phyloP scores from a whole-genome alignment of 2,329 filamentous ascomycete species.

The Talaromyces sp. region DNA sequence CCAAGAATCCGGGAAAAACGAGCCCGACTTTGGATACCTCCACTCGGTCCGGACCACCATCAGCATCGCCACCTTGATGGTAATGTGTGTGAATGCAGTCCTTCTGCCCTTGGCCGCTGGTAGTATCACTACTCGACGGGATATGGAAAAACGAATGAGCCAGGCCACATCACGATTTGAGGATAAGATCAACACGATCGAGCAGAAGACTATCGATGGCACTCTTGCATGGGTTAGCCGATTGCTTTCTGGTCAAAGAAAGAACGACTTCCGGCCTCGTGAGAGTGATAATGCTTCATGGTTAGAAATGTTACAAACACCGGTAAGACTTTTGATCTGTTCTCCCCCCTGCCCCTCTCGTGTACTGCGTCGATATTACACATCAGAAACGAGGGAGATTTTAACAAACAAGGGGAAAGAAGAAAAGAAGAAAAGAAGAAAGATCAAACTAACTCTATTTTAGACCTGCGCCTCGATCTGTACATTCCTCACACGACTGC shows the following conservation, averaged over 20 bases:
- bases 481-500: constrained; percentile 73
- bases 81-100: constrained; percentile 86
- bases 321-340: constrained; percentile 40
- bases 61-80: constrained; percentile 88
- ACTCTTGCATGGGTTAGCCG: constrained; percentile 75
- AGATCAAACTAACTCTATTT: not conserved
- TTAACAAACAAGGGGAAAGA: not conserved
- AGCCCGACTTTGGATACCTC: constrained; percentile 86
- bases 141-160: constrained; percentile 82
- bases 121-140: constrained; percentile 85
- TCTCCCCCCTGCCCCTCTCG: too few species aligned
- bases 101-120: constrained; percentile 85
- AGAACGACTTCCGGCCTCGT: constrained; percentile 85
- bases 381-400: not conserved
- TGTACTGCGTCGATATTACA: too few species aligned
- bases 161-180: constrained; percentile 76
- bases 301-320: constrained; percentile 79
- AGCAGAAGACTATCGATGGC: constrained; percentile 71
- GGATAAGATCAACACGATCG: constrained; percentile 74
- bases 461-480: constrained; percentile 77
- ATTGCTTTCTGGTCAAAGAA: constrained; percentile 76
- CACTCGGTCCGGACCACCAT: constrained; percentile 78
- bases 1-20: constrained; percentile 77
- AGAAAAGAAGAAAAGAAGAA: not conserved
- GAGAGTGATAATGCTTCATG: constrained; percentile 65